These are phyloP conservation scores for Magnusiomyces tetraspermus DNA, from an alignment of 1,139 yeast genomes.

Conservation along the genomic window DNA sequence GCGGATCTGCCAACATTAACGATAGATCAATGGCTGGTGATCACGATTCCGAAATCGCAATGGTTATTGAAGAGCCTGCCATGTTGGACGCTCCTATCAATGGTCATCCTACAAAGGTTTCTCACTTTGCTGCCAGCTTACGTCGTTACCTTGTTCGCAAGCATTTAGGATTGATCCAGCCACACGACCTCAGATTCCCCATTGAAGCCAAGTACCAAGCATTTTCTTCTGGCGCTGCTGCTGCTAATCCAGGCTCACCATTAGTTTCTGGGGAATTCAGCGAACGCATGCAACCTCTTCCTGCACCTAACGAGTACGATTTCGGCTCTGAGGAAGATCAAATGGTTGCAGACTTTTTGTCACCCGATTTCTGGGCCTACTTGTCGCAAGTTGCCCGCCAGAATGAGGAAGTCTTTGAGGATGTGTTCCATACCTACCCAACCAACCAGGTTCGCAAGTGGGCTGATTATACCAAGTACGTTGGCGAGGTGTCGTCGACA, in stretches of 20 bases:
- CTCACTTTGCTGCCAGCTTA: constrained; percentile 15
- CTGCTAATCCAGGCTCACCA: not conserved
- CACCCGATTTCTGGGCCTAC: constrained; percentile 16
- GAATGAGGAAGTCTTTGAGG: constrained; percentile 16
- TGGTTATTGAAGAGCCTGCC: constrained; percentile 16
- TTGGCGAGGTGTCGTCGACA: constrained; percentile 9
- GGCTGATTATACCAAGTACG: constrained; percentile 12
- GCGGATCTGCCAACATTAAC: constrained; percentile 20
- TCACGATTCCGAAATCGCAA: constrained; percentile 18
- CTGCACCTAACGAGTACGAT: constrained; percentile 15
- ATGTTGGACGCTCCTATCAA: constrained; percentile 6
- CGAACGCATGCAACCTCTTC: constrained; percentile 14
- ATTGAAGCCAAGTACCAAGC: constrained; percentile 7
- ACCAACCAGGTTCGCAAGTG: constrained; percentile 16
- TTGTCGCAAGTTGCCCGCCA: constrained; percentile 8
- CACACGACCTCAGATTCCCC: constrained; percentile 9
- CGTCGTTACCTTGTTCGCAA: constrained; percentile 16
- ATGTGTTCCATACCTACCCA: constrained; percentile 17
- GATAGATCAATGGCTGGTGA: constrained; percentile 18
- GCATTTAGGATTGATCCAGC: constrained; percentile 17
- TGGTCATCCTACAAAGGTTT: constrained; percentile 12
- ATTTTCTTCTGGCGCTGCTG: not conserved
- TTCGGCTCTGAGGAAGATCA: constrained; percentile 16
- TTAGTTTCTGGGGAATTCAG: constrained; percentile 1
- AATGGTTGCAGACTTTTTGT: constrained; percentile 16